phyloP scores from a whole-genome alignment of 2,329 filamentous ascomycete species.

The Apiospora marii region DNA sequence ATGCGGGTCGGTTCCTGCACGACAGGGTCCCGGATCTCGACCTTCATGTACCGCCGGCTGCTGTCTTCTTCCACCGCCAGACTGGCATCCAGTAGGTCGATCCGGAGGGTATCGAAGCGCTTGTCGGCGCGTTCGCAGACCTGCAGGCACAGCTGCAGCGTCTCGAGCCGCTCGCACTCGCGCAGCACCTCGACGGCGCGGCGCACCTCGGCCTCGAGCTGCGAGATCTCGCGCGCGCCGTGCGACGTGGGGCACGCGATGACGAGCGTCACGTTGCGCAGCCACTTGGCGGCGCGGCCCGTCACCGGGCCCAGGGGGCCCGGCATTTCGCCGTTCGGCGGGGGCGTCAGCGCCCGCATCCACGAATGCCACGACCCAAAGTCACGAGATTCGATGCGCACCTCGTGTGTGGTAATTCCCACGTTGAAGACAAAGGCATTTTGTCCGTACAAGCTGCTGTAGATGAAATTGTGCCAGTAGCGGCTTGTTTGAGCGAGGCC shows the following conservation, averaged over 20 bases:
- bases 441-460: conserved; percentile 4
- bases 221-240: background rate
- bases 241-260: conserved; percentile 18
- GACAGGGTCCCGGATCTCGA: background rate
- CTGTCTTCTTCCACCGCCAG: background rate
- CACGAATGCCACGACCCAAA: background rate
- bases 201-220: background rate
- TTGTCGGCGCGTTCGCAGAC: background rate
- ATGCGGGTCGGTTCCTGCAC: background rate
- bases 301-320: conserved; percentile 12
- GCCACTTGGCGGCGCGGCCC: background rate
- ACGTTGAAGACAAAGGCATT: conserved; percentile 22
- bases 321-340: background rate
- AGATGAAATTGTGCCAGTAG: conserved; percentile 3
- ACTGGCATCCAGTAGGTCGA: conserved; percentile 9
- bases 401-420: conserved; percentile 2
- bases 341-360: background rate
- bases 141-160: conserved; percentile 19
- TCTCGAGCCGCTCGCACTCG: background rate
- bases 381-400: background rate
- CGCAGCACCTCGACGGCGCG: background rate
- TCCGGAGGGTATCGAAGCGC: background rate
- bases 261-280: conserved; percentile 1
- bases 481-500: conserved; percentile 10
- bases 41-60: background rate